Evolutionary conservation across 371 early-diverging fungal species (phyloP).

Genomic region (Globomyces sp.): DNA sequence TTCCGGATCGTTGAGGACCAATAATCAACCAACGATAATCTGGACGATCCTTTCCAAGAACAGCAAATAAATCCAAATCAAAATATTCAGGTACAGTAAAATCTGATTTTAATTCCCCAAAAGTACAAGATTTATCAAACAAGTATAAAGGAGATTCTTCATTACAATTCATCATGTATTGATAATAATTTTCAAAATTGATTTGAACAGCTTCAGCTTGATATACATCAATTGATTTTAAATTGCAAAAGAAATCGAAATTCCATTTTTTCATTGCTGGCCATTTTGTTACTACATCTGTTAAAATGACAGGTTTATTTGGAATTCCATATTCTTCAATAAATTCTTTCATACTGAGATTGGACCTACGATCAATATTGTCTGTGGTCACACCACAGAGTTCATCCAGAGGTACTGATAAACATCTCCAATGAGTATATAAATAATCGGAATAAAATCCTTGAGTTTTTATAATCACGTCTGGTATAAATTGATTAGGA

Average conservation of each 20-base stretch:
- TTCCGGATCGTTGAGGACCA: slow-evolving; percentile 63
- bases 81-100: slow-evolving; percentile 63
- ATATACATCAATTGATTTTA: slow-evolving; percentile 33
- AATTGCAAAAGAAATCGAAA: slow-evolving; percentile 38
- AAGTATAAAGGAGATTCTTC: slow-evolving; percentile 61
- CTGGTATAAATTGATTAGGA: slow-evolving; percentile 3
- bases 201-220: slow-evolving; percentile 64
- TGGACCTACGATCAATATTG: slow-evolving; percentile 50
- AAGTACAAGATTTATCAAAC: slow-evolving; percentile 64
- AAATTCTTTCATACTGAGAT: slow-evolving; percentile 45
- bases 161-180: slow-evolving; percentile 40
- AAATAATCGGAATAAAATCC: slow-evolving; percentile 59
- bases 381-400: slow-evolving; percentile 41
- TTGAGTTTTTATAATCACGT: slow-evolving; percentile 31
- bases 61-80: slow-evolving; percentile 57
- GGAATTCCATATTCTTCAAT: slow-evolving; percentile 50
- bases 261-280: slow-evolving; percentile 52
- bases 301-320: slow-evolving; percentile 60
- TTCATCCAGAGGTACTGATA: slow-evolving; percentile 47
- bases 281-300: slow-evolving; percentile 60
- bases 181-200: slow-evolving; percentile 49
- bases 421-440: slow-evolving; percentile 55
- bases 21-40: slow-evolving; percentile 72
- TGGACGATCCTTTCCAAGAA: slow-evolving; percentile 57
- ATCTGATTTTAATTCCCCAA: slow-evolving; percentile 49